Conservation (phyloP, 2,329 filamentous ascomycete genomes). For the Lojkania enalia region DNA sequence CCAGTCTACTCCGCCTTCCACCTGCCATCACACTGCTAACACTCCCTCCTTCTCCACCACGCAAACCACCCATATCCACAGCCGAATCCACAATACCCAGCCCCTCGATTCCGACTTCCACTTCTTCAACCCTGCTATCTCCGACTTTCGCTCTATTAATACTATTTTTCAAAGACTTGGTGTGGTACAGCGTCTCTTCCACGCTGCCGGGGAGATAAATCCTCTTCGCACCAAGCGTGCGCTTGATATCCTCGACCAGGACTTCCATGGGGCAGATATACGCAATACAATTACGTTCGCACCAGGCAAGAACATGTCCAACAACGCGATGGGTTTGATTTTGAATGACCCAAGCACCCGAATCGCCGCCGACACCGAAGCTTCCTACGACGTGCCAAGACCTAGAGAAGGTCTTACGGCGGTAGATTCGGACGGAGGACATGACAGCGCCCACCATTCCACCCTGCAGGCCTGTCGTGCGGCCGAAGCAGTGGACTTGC, state of each 20-base stretch:
- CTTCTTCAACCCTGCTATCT: conserved; percentile 22
- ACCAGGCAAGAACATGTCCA: conserved; percentile 90
- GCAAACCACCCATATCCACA: conserved; percentile 17
- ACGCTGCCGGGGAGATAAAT: conserved; percentile 69
- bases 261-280: conserved; percentile 97
- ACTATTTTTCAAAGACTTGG: conserved; percentile 9
- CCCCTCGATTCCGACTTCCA: conserved; percentile 33
- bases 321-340: conserved; percentile 77
- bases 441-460: conserved; percentile 78
- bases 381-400: conserved; percentile 66
- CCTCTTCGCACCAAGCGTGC: conserved; percentile 70
- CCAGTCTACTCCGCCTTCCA: conserved; percentile 8
- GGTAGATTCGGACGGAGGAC: conserved; percentile 84
- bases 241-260: conserved; percentile 79
- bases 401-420: conserved; percentile 77
- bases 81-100: conserved; percentile 37
- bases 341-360: conserved; percentile 90
- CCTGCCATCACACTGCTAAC: not conserved
- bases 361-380: conserved; percentile 80
- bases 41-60: not conserved
- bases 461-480: conserved; percentile 80
- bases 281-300: conserved; percentile 74
- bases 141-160: conserved; percentile 4
- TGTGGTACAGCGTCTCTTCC: conserved; percentile 26
- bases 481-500: conserved; percentile 83